phyloP scores from a whole-genome alignment of 1,139 yeast species.

The Spathaspora sp. region DNA sequence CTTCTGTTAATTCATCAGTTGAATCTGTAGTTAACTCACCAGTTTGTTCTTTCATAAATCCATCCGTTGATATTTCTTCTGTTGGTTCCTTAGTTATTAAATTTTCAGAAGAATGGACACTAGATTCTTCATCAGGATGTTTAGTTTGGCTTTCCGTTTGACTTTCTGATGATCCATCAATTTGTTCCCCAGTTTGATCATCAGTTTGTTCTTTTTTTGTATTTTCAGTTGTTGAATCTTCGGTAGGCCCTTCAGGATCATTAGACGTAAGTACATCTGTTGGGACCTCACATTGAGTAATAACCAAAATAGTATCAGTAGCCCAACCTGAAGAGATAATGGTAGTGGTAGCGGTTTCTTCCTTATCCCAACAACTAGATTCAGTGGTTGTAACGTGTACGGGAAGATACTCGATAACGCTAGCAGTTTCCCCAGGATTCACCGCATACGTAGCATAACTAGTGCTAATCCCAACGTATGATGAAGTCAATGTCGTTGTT shows the following conservation, averaged over 20 bases:
- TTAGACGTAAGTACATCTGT: neutral
- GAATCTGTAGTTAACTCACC: too few relatives aligned
- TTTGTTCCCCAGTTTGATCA: too few relatives aligned
- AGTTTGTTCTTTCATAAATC: too few relatives aligned
- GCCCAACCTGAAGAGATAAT: neutral
- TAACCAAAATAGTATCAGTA: neutral
- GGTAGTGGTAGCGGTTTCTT: neutral
- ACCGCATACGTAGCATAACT: conserved; percentile 15
- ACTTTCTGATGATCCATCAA: too few relatives aligned
- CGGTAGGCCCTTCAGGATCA: neutral
- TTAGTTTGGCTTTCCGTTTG: too few relatives aligned
- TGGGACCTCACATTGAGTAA: neutral
- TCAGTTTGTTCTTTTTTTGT: neutral
- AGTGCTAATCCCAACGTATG: conserved; percentile 16
- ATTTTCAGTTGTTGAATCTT: neutral
- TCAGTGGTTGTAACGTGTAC: conserved; percentile 11
- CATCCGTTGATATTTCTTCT: too few relatives aligned
- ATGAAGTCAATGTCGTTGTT: conserved; percentile 17
- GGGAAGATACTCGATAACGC: conserved; percentile 14
- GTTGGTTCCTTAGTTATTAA: too few relatives aligned
- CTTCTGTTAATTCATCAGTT: too few relatives aligned
- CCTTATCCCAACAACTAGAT: neutral
- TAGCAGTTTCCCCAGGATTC: conserved; percentile 12
- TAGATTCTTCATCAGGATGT: too few relatives aligned
- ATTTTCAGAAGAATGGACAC: too few relatives aligned